Conservation (phyloP, 2,329 filamentous ascomycete genomes). For the Cladobotryum mycophilum region DNA sequence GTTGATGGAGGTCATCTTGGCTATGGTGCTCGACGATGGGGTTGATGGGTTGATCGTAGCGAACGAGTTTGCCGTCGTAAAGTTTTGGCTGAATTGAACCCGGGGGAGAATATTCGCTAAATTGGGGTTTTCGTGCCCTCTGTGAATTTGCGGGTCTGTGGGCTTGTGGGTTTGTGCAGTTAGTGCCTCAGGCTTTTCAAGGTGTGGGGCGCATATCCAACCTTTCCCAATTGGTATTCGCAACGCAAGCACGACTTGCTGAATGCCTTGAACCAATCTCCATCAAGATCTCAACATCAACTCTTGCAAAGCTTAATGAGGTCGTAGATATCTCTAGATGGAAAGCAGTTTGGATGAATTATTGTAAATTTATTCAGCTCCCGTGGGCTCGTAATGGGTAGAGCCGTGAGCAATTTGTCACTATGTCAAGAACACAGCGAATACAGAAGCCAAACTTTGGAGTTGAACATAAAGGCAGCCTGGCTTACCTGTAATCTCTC, state of each 20-base stretch:
- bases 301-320: no score
- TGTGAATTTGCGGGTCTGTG: slow-evolving; percentile 7
- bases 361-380: no score
- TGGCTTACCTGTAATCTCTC: no score
- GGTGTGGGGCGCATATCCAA: neutral
- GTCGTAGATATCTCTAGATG: no score
- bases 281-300: neutral
- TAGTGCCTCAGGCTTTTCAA: slow-evolving; percentile 15
- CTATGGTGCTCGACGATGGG: slow-evolving; percentile 33
- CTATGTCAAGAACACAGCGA: no score
- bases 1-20: slow-evolving; percentile 69
- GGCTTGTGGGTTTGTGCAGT: slow-evolving; percentile 8
- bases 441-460: no score
- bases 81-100: slow-evolving; percentile 25
- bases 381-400: no score
- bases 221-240: no score
- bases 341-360: no score
- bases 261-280: neutral
- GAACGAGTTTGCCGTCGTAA: slow-evolving; percentile 11
- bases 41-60: slow-evolving; percentile 22
- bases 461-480: no score
- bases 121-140: slow-evolving; percentile 38
- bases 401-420: no score
- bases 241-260: neutral
- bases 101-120: slow-evolving; percentile 25